Evolutionary conservation across 2,329 filamentous ascomycete genomes (phyloP).

Genomic region (Huntiella decipiens): DNA sequence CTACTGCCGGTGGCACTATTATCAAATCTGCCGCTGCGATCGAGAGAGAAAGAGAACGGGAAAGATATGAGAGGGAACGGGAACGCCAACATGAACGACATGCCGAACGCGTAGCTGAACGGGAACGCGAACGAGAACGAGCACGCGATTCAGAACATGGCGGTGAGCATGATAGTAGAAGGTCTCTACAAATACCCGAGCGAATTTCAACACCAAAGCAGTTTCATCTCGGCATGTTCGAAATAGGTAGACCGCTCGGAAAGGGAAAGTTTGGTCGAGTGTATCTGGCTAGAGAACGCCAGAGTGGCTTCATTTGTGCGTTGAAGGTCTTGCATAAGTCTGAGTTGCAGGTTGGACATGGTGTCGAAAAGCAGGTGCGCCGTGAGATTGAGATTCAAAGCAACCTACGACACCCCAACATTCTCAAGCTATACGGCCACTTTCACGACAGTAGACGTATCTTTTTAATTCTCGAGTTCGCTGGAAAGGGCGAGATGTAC

Average conservation of each 20-base stretch:
- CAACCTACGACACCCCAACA: constrained; percentile 71
- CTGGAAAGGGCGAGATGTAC: constrained; percentile 70
- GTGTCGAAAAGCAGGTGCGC: constrained; percentile 69
- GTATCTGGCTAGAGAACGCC: constrained; percentile 65
- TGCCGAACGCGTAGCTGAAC: not conserved
- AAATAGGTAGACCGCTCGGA: constrained; percentile 69
- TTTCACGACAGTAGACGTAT: constrained; percentile 81
- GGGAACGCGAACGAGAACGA: constrained; percentile 1
- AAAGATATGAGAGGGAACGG: constrained; percentile 4
- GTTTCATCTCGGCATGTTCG: constrained; percentile 85
- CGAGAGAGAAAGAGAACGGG: constrained; percentile 8
- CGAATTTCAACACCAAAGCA: constrained; percentile 39
- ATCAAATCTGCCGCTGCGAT: constrained; percentile 3
- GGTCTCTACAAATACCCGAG: constrained; percentile 33
- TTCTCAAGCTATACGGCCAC: constrained; percentile 66
- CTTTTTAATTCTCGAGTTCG: constrained; percentile 74
- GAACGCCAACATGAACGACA: not conserved
- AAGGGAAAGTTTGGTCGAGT: constrained; percentile 81
- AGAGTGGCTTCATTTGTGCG: constrained; percentile 65
- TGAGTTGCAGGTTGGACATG: constrained; percentile 51
- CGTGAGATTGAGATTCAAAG: constrained; percentile 82
- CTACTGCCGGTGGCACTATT: constrained; percentile 8
- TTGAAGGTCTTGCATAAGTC: constrained; percentile 75
- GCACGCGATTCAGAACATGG: constrained; percentile 25
- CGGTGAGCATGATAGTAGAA: constrained; percentile 37